Percentiles rank a stretch among this genome's conserved stretches.
Evolutionary conservation across 2,329 filamentous ascomycete species (phyloP).

Genomic region (Colletotrichum sp.): DNA sequence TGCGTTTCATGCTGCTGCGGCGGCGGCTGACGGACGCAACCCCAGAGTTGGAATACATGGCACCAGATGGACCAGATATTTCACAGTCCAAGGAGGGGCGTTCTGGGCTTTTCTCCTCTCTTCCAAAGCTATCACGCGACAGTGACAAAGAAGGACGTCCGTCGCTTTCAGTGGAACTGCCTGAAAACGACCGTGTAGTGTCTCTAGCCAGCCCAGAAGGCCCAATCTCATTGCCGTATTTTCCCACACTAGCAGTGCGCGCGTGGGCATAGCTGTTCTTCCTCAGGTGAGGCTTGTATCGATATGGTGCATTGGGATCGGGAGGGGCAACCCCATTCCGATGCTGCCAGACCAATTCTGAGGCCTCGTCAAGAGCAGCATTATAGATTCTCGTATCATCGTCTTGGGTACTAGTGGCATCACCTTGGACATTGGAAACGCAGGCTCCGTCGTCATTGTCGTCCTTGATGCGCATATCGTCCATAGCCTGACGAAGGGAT

Average conservation of each 20-base stretch:
- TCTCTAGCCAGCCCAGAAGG: constrained; percentile 52
- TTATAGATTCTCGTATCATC: constrained; percentile 68
- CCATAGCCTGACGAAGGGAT: constrained; percentile 73
- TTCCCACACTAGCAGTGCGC: constrained; percentile 63
- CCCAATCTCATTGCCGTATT: constrained; percentile 50
- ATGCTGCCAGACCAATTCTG: constrained; percentile 80
- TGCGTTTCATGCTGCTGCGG: constrained; percentile 71
- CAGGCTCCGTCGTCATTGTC: constrained; percentile 1
- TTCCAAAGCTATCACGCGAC: constrained; percentile 6
- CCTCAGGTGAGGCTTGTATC: constrained; percentile 71
- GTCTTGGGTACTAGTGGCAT: constrained; percentile 34
- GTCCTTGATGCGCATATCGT: constrained; percentile 69
- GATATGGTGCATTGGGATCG: constrained; percentile 68
- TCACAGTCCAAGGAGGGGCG: constrained; percentile 27
- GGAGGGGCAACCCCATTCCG: constrained; percentile 57
- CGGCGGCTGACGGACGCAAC: constrained; percentile 44
- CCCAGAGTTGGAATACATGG: neutral
- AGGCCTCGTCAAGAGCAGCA: constrained; percentile 77
- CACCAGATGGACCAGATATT: neutral
- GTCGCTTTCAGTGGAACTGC: constrained; percentile 57
- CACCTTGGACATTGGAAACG: constrained; percentile 24
- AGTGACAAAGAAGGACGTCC: constrained; percentile 29
- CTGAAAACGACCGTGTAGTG: constrained; percentile 52
- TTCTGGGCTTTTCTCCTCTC: neutral
- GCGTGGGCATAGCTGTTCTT: constrained; percentile 76